Percentiles rank a stretch among this genome's conserved stretches.
phyloP scores from a whole-genome alignment of 2,329 filamentous ascomycete species.

The Aspergillus chevalieri region DNA sequence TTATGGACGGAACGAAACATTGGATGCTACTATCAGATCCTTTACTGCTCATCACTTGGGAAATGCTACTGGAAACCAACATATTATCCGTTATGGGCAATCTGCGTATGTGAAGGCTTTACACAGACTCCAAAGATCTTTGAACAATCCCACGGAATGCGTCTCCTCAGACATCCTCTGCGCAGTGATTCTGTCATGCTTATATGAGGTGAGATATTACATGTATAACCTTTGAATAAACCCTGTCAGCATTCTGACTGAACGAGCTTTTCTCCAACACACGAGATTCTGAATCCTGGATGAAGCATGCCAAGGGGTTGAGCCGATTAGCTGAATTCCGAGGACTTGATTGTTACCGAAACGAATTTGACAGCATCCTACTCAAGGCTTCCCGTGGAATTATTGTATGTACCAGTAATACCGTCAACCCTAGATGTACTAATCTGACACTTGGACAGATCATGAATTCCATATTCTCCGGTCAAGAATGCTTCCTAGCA shows the following conservation, averaged over 20 bases:
- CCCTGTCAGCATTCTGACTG: conserved; percentile 1
- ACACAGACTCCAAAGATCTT: conserved; percentile 14
- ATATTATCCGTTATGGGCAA: conserved; percentile 19
- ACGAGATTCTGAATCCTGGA: conserved; percentile 21
- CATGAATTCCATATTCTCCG: conserved; percentile 26
- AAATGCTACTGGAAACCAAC: conserved; percentile 9
- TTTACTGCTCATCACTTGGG: conserved; percentile 24
- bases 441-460: conserved; percentile 12
- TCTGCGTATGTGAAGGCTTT: conserved; percentile 21
- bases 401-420: conserved; percentile 13
- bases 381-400: conserved; percentile 22
- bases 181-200: conserved; percentile 23
- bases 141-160: conserved; percentile 11
- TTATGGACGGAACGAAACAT: conserved; percentile 18
- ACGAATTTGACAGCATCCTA: conserved; percentile 16
- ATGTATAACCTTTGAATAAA: not conserved
- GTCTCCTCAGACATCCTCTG: conserved; percentile 23
- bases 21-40: conserved; percentile 21
- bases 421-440: not conserved
- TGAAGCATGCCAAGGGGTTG: conserved; percentile 24
- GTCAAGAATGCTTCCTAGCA: conserved; percentile 19
- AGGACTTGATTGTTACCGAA: conserved; percentile 16
- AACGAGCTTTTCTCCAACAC: conserved; percentile 21
- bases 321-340: conserved; percentile 19
- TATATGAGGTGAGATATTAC: conserved; percentile 20